phyloP scores from a whole-genome alignment of 192 early-diverging fungal species.

The Backusella macrospora region DNA sequence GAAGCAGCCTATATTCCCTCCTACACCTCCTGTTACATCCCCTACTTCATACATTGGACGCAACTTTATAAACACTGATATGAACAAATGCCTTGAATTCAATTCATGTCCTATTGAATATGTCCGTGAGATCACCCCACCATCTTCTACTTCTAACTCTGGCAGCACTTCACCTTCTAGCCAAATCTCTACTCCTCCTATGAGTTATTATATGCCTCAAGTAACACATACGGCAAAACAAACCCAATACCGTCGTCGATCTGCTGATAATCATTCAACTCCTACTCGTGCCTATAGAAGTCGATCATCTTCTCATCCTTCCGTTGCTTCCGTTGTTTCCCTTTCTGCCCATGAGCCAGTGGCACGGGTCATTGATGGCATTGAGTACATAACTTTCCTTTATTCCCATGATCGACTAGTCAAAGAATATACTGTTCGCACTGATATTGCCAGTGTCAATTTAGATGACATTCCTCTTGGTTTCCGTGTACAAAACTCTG shows the following conservation, averaged over 20 bases:
- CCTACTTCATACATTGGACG: neutral
- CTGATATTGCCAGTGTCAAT: constrained; percentile 29
- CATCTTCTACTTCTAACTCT: neutral
- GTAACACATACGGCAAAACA: neutral
- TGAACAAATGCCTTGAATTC: neutral
- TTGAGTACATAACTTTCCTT: constrained; percentile 35
- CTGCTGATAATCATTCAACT: neutral
- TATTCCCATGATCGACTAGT: constrained; percentile 34
- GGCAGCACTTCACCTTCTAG: neutral
- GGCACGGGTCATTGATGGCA: constrained; percentile 22
- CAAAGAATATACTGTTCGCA: constrained; percentile 38
- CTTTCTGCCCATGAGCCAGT: constrained; percentile 35
- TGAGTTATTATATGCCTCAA: neutral
- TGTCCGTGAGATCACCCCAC: constrained; percentile 9
- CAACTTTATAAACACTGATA: neutral
- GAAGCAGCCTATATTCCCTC: neutral
- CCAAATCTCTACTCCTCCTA: neutral
- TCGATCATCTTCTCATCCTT: constrained; percentile 23
- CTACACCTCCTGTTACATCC: neutral
- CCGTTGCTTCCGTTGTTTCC: constrained; percentile 34
- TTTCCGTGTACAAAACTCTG: constrained; percentile 27
- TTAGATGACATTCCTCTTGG: constrained; percentile 16
- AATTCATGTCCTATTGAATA: neutral
- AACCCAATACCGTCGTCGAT: neutral
- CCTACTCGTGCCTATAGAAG: neutral